Evolutionary conservation across 148 eudicot genomes (phyloP).

Genomic region (Pouteria glomerata): DNA sequence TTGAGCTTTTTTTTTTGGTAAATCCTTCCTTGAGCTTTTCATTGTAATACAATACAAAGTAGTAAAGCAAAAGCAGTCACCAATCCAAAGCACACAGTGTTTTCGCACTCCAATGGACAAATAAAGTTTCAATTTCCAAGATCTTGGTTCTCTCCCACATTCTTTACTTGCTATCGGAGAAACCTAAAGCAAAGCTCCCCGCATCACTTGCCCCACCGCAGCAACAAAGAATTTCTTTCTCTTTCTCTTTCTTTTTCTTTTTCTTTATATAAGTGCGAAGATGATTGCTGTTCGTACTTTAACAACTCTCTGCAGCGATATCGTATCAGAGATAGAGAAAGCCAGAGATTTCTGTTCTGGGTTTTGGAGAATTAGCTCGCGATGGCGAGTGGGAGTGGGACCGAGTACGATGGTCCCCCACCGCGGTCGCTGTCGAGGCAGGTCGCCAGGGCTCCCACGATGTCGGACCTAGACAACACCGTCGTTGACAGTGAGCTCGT

Average conservation of each 20-base stretch:
- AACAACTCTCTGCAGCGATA: neutral
- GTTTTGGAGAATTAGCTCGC: neutral
- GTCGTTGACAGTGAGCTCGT: constrained; percentile 83
- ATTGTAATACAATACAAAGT: too few relatives aligned
- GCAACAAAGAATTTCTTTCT: constrained; percentile 30
- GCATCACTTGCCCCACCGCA: constrained; percentile 19
- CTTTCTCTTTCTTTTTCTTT: neutral
- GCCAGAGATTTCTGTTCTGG: neutral
- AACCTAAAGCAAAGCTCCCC: constrained; percentile 20
- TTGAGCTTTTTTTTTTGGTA: too few relatives aligned
- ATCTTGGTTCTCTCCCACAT: too few relatives aligned
- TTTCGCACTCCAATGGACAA: too few relatives aligned
- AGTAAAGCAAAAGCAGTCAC: too few relatives aligned
- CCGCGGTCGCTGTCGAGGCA: constrained; percentile 39
- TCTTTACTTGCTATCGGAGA: constrained; percentile 35
- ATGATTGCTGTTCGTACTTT: neutral
- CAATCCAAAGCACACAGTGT: too few relatives aligned
- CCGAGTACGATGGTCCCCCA: constrained; percentile 35
- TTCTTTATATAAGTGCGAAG: neutral
- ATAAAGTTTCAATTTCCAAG: too few relatives aligned
- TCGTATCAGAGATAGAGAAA: neutral
- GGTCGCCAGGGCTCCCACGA: constrained; percentile 38
- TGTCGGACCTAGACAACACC: constrained; percentile 36
- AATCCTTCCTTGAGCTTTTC: too few relatives aligned
- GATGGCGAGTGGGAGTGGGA: constrained; percentile 83